A percentile compares a stretch with the other conserved stretches of the same genome.
phyloP scores from a whole-genome alignment of 257 asterid genomes.

The Solanum clarkiae region DNA sequence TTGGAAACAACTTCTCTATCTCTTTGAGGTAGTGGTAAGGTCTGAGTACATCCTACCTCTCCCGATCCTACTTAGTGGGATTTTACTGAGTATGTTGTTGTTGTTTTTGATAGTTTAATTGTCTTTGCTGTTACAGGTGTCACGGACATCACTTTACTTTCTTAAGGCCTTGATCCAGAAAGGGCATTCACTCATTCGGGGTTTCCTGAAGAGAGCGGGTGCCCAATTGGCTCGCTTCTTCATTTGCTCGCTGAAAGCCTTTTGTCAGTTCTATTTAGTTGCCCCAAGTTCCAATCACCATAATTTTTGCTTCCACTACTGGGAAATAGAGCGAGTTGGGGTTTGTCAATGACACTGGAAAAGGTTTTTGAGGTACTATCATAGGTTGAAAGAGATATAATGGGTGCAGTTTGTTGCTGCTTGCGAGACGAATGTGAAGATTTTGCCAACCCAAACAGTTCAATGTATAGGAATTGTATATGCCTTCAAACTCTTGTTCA shows the following conservation, averaged over 20 bases:
- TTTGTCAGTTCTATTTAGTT: neutral
- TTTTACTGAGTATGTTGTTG: too few species aligned
- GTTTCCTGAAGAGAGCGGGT: slow-evolving; percentile 1
- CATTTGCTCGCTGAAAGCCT: neutral
- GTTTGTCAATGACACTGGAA: neutral
- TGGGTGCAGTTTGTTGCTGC: slow-evolving; percentile 92
- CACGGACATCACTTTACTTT: neutral
- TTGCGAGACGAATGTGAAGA: slow-evolving; percentile 64
- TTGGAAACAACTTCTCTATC: too few species aligned
- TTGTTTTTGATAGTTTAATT: neutral
- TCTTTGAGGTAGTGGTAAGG: too few species aligned
- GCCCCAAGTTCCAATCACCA: neutral
- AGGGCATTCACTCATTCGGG: slow-evolving; percentile 4
- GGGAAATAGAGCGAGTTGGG: neutral
- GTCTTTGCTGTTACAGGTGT: neutral
- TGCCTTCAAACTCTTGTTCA: slow-evolving; percentile 56
- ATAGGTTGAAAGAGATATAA: slow-evolving; percentile 12
- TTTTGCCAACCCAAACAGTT: slow-evolving; percentile 47
- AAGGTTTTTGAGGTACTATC: neutral
- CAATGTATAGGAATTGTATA: slow-evolving; percentile 48
- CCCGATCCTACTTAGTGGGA: too few species aligned
- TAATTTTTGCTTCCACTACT: neutral
- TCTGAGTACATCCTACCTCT: too few species aligned
- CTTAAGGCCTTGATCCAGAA: neutral
- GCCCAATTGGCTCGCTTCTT: neutral